Conservation (phyloP, 2,329 filamentous ascomycete species). For the Dactylellina cionopaga region DNA sequence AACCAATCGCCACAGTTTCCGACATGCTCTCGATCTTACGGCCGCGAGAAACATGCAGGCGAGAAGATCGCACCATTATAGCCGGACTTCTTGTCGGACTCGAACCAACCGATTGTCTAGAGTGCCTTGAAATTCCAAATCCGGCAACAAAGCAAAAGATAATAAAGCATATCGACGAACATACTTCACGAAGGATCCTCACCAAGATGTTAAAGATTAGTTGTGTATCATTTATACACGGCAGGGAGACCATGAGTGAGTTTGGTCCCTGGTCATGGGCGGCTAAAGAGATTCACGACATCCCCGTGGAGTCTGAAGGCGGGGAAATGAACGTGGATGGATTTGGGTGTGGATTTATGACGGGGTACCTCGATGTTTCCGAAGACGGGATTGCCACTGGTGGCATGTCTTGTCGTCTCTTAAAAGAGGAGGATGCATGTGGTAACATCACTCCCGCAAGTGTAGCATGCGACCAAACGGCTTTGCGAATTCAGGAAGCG, state of each 20-base stretch:
- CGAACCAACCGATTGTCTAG: not conserved
- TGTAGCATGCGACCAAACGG: too few species aligned
- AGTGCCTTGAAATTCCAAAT: not conserved
- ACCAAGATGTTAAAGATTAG: not conserved
- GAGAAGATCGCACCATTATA: not conserved
- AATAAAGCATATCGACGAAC: not conserved
- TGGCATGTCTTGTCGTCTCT: not conserved
- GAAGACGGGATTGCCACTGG: not conserved
- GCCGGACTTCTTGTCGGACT: not conserved
- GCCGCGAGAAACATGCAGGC: not conserved
- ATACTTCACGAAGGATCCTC: not conserved
- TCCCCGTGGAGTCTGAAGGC: not conserved
- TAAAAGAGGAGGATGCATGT: not conserved
- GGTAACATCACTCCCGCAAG: not conserved
- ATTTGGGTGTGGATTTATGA: not conserved
- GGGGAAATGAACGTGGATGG: not conserved
- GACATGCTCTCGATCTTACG: not conserved
- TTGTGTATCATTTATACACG: not conserved
- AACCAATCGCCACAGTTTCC: not conserved
- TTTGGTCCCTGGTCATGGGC: not conserved
- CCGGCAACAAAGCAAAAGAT: not conserved
- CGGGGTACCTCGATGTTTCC: not conserved
- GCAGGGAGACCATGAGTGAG: not conserved
- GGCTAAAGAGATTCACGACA: not conserved
- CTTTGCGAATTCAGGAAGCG: too few species aligned